Evolutionary conservation across 306 rosid genomes (phyloP).

Genomic region (Cicer yamashitae): DNA sequence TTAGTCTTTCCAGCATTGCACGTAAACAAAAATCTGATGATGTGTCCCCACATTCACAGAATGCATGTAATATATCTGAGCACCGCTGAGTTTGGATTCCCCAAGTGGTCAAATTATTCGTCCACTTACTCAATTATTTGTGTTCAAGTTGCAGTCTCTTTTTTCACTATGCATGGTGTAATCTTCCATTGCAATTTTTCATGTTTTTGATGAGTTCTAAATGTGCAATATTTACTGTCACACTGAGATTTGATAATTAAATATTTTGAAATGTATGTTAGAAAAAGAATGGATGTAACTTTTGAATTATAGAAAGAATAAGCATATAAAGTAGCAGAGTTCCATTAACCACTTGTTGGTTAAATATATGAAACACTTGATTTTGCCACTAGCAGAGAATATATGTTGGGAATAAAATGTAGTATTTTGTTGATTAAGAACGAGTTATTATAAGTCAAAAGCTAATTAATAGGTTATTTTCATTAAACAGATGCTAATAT

Average conservation of each 20-base stretch:
- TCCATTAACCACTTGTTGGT: slow-evolving; percentile 4
- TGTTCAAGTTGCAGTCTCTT: slow-evolving; percentile 15
- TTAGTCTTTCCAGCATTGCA: not conserved
- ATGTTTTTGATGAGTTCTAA: slow-evolving; percentile 24
- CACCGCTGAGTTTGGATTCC: slow-evolving; percentile 44
- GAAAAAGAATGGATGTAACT: not conserved
- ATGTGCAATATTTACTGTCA: not conserved
- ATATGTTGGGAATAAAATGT: not conserved
- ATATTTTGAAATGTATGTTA: not conserved
- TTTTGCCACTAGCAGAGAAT: slow-evolving; percentile 10
- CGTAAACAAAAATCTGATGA: slow-evolving; percentile 18
- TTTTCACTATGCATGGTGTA: slow-evolving; percentile 21
- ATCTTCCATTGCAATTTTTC: slow-evolving; percentile 30
- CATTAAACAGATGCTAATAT: not conserved
- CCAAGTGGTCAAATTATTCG: slow-evolving; percentile 25
- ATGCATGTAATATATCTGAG: slow-evolving; percentile 46
- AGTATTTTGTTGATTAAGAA: slow-evolving; percentile 7
- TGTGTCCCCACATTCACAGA: slow-evolving; percentile 44
- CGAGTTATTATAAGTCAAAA: slow-evolving; percentile 14
- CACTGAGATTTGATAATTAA: not conserved
- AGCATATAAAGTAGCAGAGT: slow-evolving; percentile 12
- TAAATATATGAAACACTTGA: slow-evolving; percentile 27
- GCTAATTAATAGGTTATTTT: not conserved
- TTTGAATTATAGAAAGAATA: not conserved
- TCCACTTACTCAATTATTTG: slow-evolving; percentile 43